phyloP scores from a whole-genome alignment of 2,329 filamentous ascomycete species.

The Fusarium begoniae region DNA sequence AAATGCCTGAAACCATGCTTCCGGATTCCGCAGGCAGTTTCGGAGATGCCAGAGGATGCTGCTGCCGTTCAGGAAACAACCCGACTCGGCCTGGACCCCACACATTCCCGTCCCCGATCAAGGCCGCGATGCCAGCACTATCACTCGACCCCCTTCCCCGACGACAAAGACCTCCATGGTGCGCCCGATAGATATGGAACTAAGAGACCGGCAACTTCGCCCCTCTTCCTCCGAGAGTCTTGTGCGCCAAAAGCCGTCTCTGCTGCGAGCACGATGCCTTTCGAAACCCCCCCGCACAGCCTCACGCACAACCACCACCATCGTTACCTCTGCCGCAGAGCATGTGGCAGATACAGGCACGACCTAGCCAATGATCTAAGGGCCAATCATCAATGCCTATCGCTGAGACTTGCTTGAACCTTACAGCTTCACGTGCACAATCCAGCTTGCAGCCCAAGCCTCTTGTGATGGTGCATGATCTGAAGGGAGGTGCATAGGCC shows the following conservation, averaged over 20 bases:
- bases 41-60: neutral
- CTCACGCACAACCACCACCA: neutral
- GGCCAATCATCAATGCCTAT: accelerated
- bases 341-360: accelerated
- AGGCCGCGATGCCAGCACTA: accelerated
- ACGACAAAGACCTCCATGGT: neutral
- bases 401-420: accelerated
- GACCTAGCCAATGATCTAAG: accelerated
- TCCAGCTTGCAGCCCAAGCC: neutral
- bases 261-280: neutral
- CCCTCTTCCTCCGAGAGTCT: accelerated
- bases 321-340: accelerated
- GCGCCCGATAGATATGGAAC: neutral
- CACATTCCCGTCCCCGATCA: neutral
- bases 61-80: neutral
- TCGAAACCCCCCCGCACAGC: neutral
- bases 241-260: neutral
- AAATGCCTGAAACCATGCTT: neutral
- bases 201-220: accelerated
- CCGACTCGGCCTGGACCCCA: neutral
- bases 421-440: accelerated
- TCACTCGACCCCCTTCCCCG: neutral
- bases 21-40: accelerated
- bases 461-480: neutral
- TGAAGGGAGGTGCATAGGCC: accelerated